Evolutionary conservation across 495 filamentous ascomycete genomes (phyloP).

Genomic region (Trichoderma erinaceum): DNA sequence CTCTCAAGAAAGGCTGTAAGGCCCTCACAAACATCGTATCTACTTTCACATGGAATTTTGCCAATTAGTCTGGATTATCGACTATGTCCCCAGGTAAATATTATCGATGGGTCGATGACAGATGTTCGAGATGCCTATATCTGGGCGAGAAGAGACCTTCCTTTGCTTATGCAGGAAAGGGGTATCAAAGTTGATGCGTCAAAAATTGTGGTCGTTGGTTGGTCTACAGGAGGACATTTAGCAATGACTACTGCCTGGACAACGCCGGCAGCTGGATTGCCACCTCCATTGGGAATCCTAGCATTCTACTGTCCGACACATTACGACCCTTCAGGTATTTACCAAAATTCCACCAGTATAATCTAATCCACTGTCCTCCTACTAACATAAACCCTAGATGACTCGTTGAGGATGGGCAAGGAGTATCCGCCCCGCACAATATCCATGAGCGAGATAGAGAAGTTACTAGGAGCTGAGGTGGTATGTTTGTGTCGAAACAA

Average conservation of each 20-base stretch:
- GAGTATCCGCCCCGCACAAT: constrained; percentile 7
- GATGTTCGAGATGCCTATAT: constrained; percentile 42
- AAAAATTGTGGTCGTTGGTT: constrained; percentile 46
- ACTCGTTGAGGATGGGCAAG: constrained; percentile 15
- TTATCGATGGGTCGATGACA: constrained; percentile 45
- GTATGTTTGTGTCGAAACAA: no score
- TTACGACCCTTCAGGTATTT: constrained; percentile 27
- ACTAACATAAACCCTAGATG: neutral
- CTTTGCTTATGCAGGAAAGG: constrained; percentile 17
- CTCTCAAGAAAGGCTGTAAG: constrained; percentile 42
- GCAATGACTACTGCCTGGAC: constrained; percentile 47
- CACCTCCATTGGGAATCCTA: constrained; percentile 44
- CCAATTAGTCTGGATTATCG: constrained; percentile 52
- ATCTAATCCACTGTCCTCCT: neutral
- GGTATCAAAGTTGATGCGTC: constrained; percentile 32
- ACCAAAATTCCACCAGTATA: neutral
- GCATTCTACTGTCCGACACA: constrained; percentile 49
- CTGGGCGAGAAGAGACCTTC: constrained; percentile 41
- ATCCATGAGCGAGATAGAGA: neutral
- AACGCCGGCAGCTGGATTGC: constrained; percentile 22
- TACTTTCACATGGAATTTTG: constrained; percentile 40
- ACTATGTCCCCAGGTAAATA: constrained; percentile 47
- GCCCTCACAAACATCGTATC: constrained; percentile 32
- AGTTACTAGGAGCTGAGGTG: neutral
- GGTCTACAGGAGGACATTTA: constrained; percentile 51